These are phyloP conservation scores for Holtermanniella nyarrowii DNA, from an alignment of 768 basidiomycete species.

Conservation along the genomic window DNA sequence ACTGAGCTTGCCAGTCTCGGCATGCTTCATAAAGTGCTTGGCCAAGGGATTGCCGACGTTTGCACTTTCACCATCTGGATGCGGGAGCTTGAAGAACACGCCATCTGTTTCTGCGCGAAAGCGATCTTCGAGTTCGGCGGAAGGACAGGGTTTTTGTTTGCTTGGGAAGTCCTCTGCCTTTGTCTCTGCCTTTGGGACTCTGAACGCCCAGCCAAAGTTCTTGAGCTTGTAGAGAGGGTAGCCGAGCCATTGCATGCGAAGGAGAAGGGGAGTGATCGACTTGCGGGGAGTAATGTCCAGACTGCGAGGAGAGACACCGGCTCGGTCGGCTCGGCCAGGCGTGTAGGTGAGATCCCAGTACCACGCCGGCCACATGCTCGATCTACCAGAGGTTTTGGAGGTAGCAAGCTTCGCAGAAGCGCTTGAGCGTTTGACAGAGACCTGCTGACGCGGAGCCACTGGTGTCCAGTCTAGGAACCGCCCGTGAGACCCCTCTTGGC, in stretches of 20 bases:
- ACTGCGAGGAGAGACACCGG: slow-evolving; percentile 45
- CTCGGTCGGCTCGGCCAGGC: slow-evolving; percentile 6
- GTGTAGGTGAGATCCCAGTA: slow-evolving; percentile 70
- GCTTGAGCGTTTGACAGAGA: background rate
- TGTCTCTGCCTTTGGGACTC: slow-evolving; percentile 48
- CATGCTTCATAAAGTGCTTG: slow-evolving; percentile 79
- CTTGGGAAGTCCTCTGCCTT: background rate
- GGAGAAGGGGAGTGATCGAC: slow-evolving; percentile 69
- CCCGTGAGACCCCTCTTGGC: no score
- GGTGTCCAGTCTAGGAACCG: no score
- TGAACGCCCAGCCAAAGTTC: slow-evolving; percentile 84
- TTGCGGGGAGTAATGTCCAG: slow-evolving; percentile 78
- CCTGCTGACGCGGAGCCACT: background rate
- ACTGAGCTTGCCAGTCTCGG: slow-evolving; percentile 73
- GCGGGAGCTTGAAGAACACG: slow-evolving; percentile 82
- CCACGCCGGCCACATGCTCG: slow-evolving; percentile 79
- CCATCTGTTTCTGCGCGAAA: slow-evolving; percentile 48
- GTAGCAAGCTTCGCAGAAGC: background rate
- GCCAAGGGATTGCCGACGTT: slow-evolving; percentile 90
- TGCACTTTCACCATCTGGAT: slow-evolving; percentile 86
- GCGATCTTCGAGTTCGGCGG: slow-evolving; percentile 4
- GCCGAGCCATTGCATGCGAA: slow-evolving; percentile 76
- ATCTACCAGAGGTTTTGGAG: slow-evolving; percentile 3
- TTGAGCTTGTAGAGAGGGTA: slow-evolving; percentile 76
- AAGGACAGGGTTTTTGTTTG: background rate